Base-by-base conservation (phyloP, 2,329 filamentous ascomycete species). In the Cordyceps javanica region DNA sequence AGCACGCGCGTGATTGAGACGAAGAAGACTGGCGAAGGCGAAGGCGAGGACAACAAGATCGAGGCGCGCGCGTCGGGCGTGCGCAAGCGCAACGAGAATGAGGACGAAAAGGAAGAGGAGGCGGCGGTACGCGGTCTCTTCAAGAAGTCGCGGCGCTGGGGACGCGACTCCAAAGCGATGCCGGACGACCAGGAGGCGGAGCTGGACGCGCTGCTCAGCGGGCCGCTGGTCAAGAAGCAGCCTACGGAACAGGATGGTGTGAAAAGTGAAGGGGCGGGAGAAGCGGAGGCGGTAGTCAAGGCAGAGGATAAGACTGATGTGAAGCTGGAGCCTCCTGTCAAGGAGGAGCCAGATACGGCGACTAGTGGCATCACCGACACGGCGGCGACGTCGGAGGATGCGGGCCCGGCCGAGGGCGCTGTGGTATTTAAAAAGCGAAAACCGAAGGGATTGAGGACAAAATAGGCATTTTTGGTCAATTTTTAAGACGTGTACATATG, bases 341-440 rank as follows among this genome's bases (percentile, higher is more conserved):
- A 80, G 65, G 65, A 69, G 49, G 77, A 78, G 59, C 69, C 70
- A 9, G 61, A 65, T 3, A 64, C 64, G 6, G 64, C 62, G 26
- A 63, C 59, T 14, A 51, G 42, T 25, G 60, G 59, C 14, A 16
- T 59, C 2, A 59, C 60, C 1, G 61, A 59, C 2, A 23, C 59
- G n/a, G 23, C 60, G 30, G 44, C 77, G 26, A 81, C 81, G 67
- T 67, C 73, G 50, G 79, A 66, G 16, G 60, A 38, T 19, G 62
- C 64, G 30, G 65, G 62, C 23, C 53, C 68, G 3, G 67, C 75
- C 11, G 77, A 81, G 3, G 48, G 55, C 21, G 75, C 79, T 3
- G 79, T 91, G 2, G 75, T 91, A 3, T 94, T 93, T 72, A 93
- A 92, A 73, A 92, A 91, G 74, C 77, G 89, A 55, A 93, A 91